Evolutionary conservation across 805 yeast genomes (phyloP), one percentile per base, ranked within the genome.

Genomic region (Metschnikowia borealis): DNA sequence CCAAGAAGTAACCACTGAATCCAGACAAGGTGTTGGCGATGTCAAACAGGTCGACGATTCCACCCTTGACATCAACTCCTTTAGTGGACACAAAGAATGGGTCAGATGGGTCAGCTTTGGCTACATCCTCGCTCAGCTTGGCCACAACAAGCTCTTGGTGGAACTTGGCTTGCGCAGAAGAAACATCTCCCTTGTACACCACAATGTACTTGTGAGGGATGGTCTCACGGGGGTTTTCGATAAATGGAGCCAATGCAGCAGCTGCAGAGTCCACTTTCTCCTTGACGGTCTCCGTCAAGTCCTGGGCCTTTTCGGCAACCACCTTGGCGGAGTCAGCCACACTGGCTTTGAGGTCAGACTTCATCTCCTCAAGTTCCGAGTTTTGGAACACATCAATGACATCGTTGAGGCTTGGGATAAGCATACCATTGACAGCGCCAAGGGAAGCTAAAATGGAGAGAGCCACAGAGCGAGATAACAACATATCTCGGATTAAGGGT

Each of bases 1-100:
- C 84, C 57, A 87, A 79, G 77, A 94, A 89, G 69, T 76, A 79
- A 53, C 97, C 99, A 47, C 91, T 74, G 75, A 91, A 92, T 57
- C 98, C 99, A 53, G 73, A 71, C 64, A 89, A 69, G 39, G 67
- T 55, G 50, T 75, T 31, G 26, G 55, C 83, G 56, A 89, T 75
- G 62, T 78, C 65, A 73, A 87, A 89, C 21, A 75, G 63, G 64
- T 83, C 57, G 21, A 50, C 35, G 36, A 57, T 50, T 23, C 61
- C 61, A 31, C 56, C 58, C 37, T 48, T 38, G 14, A 47, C 51
- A 15, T 42, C 26, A 5, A 47, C 47, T 20, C 50, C 54, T 13
- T 49, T 38, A 31, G 52, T 46, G 35, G 58, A 44, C 26, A 55
- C 54, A 21, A 52, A 49, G 46, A 43, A 57, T 3, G 54, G 43